Evolutionary conservation across 176 grass and related monocot genomes (phyloP).

Genomic region (Raddia distichophylla): DNA sequence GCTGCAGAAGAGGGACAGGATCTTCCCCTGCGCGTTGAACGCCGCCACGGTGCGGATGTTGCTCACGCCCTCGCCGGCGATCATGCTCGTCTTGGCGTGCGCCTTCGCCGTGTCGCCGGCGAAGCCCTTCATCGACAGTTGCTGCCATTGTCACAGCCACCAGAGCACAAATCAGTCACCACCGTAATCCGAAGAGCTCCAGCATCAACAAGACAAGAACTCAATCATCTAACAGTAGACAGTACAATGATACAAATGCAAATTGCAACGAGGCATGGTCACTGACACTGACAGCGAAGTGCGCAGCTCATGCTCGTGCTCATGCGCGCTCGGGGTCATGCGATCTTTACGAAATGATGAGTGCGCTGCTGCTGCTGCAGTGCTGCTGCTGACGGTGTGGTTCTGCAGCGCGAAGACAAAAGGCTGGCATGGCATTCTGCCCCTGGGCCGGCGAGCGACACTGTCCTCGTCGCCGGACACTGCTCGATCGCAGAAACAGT

Average conservation of each 20-base stretch:
- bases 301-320: neutral
- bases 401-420: constrained; percentile 38
- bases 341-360: constrained; percentile 35
- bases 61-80: constrained; percentile 82
- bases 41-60: constrained; percentile 91
- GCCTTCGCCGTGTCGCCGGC: constrained; percentile 83
- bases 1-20: constrained; percentile 74
- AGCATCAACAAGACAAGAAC: neutral
- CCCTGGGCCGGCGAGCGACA: constrained; percentile 17
- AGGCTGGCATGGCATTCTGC: constrained; percentile 18
- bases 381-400: neutral
- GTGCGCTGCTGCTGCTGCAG: neutral
- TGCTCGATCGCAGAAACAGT: constrained; percentile 34
- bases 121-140: constrained; percentile 86
- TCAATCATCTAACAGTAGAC: neutral
- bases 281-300: constrained; percentile 16
- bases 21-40: constrained; percentile 93
- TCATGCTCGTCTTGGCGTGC: constrained; percentile 92
- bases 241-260: constrained; percentile 23
- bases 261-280: neutral
- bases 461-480: constrained; percentile 35
- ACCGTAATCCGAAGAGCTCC: neutral
- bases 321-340: constrained; percentile 22
- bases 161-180: neutral
- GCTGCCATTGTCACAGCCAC: constrained; percentile 38